Evolutionary conservation across 305 asterid species (phyloP).

Genomic region (Fraxinus sp.): DNA sequence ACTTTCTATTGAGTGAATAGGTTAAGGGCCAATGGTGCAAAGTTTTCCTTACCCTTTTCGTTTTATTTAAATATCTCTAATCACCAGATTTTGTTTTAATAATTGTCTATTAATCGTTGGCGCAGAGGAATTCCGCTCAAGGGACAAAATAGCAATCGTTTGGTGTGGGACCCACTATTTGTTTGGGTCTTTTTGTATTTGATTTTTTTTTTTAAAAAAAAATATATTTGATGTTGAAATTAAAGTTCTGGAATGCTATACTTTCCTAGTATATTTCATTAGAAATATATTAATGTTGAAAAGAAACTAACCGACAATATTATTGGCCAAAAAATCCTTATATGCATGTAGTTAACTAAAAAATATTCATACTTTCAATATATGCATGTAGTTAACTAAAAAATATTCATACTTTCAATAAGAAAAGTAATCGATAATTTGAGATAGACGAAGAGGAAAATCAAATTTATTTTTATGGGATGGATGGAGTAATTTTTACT

Average conservation of each 20-base stretch:
- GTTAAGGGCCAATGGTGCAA: not conserved
- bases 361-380: too few species aligned
- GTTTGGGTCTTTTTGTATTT: not conserved
- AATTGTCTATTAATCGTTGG: constrained; percentile 13
- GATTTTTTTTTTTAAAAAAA: not conserved
- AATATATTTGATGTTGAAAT: not conserved
- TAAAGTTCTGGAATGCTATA: not conserved
- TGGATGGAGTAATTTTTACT: too few species aligned
- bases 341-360: too few species aligned
- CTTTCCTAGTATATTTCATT: not conserved
- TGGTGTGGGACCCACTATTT: constrained; percentile 9
- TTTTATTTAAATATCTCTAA: not conserved
- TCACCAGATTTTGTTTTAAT: not conserved
- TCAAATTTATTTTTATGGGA: too few species aligned
- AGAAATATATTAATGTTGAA: not conserved
- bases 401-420: too few species aligned
- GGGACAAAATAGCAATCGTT: constrained; percentile 16
- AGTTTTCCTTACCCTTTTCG: not conserved
- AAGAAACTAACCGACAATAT: not conserved
- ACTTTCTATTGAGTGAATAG: not conserved
- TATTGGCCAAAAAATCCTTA: not conserved
- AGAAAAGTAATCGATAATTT: too few species aligned
- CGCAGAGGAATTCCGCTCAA: constrained; percentile 4
- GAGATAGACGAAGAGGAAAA: too few species aligned
- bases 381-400: not conserved